Evolutionary conservation across 345 rosid genomes (phyloP).

Genomic region (Citrus inodora): DNA sequence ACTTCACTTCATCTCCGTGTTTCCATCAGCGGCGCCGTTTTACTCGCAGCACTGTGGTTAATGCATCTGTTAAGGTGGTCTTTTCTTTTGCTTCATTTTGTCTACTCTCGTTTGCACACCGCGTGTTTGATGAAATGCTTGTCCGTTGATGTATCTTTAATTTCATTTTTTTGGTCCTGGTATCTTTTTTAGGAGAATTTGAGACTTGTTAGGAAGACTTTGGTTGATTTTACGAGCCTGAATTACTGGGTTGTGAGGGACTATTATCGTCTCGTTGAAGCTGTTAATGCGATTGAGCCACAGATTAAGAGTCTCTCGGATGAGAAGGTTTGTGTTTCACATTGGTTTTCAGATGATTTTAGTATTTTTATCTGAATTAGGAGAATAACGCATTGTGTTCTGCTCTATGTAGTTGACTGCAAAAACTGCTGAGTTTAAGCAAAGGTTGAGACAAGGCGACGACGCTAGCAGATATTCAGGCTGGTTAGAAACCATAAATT

Average conservation of each 20-base stretch:
- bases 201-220: slow-evolving; percentile 41
- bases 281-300: slow-evolving; percentile 64
- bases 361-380: not conserved
- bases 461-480: slow-evolving; percentile 79
- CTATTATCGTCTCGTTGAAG: slow-evolving; percentile 69
- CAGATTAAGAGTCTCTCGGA: slow-evolving; percentile 55
- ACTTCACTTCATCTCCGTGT: slow-evolving; percentile 17
- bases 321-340: slow-evolving; percentile 59
- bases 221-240: slow-evolving; percentile 56
- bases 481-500: slow-evolving; percentile 47
- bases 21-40: slow-evolving; percentile 18
- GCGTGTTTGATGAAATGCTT: slow-evolving; percentile 53
- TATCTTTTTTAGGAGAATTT: slow-evolving; percentile 37
- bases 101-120: slow-evolving; percentile 19
- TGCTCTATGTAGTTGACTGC: slow-evolving; percentile 52
- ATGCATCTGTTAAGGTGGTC: slow-evolving; percentile 50
- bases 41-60: slow-evolving; percentile 6
- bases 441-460: slow-evolving; percentile 59
- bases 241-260: slow-evolving; percentile 90
- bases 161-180: not conserved
- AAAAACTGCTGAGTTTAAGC: slow-evolving; percentile 72
- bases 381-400: slow-evolving; percentile 3
- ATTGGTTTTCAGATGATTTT: slow-evolving; percentile 9
- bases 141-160: not conserved
- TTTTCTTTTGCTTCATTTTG: not conserved